phyloP scores from a whole-genome alignment of 306 rosid species.

The Begonia fuchsioides region DNA sequence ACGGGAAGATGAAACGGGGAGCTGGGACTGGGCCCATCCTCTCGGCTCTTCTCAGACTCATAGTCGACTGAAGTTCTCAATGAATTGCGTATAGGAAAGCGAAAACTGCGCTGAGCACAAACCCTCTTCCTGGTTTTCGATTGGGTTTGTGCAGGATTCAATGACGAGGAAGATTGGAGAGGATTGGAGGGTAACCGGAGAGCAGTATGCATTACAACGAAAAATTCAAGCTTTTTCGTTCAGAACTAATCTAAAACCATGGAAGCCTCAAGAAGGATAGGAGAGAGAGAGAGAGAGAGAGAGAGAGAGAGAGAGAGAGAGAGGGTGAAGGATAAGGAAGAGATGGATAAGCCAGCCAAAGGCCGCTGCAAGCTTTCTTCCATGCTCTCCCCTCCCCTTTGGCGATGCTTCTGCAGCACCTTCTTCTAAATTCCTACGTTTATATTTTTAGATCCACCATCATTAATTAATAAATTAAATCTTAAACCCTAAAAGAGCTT shows the following conservation, averaged over 20 bases:
- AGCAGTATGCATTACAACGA: slow-evolving; percentile 50
- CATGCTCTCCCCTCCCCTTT: no score
- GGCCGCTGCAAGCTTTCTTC: no score
- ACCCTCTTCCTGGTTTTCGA: slow-evolving; percentile 7
- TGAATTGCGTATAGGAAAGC: slow-evolving; percentile 20
- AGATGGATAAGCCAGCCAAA: no score
- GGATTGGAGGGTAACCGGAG: slow-evolving; percentile 21
- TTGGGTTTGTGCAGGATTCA: slow-evolving; percentile 23
- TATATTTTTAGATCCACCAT: no score
- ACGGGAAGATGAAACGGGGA: slow-evolving; percentile 39
- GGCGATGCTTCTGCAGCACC: no score
- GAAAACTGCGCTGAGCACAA: slow-evolving; percentile 12
- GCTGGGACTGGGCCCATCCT: slow-evolving; percentile 11
- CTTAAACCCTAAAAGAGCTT: no score
- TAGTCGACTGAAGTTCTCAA: slow-evolving; percentile 32
- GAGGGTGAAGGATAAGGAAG: no score
- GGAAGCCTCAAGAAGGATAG: no score
- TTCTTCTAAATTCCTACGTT: no score
- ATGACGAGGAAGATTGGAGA: slow-evolving; percentile 21
- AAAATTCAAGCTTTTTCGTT: background rate
- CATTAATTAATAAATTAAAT: no score
- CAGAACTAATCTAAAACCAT: background rate
- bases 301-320: no score
- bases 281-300: no score
- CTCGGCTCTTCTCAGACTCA: slow-evolving; percentile 33